A percentile compares a stretch with the other conserved stretches of the same genome.
Evolutionary conservation across 2,329 filamentous ascomycete species (phyloP).

Genomic region (Cytospora mali): DNA sequence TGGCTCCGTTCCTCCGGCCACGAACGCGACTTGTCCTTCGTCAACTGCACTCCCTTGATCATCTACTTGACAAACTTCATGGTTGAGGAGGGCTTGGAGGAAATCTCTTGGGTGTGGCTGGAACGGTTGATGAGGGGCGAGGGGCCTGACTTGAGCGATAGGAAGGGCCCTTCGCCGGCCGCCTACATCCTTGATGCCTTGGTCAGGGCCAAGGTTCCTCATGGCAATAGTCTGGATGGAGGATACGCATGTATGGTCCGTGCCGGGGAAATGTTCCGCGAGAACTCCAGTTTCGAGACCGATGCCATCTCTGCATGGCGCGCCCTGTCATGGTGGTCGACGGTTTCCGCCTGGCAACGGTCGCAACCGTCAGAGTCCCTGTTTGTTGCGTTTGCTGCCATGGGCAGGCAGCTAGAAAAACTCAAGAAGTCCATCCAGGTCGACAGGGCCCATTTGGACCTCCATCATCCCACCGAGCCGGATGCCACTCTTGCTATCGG

Average conservation of each 20-base stretch:
- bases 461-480: slow-evolving; percentile 57
- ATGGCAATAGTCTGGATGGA: slow-evolving; percentile 48
- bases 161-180: slow-evolving; percentile 4
- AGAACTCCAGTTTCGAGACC: slow-evolving; percentile 39
- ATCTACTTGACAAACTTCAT: slow-evolving; percentile 51
- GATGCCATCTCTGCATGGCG: slow-evolving; percentile 50
- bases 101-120: slow-evolving; percentile 57
- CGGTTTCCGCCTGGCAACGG: slow-evolving; percentile 51
- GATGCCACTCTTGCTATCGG: slow-evolving; percentile 50
- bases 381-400: slow-evolving; percentile 56
- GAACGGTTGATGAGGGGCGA: slow-evolving; percentile 41
- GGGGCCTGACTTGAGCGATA: slow-evolving; percentile 25
- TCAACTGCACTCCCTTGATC: slow-evolving; percentile 44
- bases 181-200: slow-evolving; percentile 45
- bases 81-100: slow-evolving; percentile 55
- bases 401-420: slow-evolving; percentile 41
- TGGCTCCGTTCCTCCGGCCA: slow-evolving; percentile 57
- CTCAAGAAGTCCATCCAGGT: slow-evolving; percentile 43
- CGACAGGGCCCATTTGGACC: slow-evolving; percentile 56
- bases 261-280: slow-evolving; percentile 47
- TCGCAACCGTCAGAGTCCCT: slow-evolving; percentile 49
- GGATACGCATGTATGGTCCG: slow-evolving; percentile 53
- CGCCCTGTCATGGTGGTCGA: slow-evolving; percentile 54
- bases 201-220: slow-evolving; percentile 41
- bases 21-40: slow-evolving; percentile 50